Conservation (phyloP, 345 rosid species). For the Dimocarpus longan region DNA sequence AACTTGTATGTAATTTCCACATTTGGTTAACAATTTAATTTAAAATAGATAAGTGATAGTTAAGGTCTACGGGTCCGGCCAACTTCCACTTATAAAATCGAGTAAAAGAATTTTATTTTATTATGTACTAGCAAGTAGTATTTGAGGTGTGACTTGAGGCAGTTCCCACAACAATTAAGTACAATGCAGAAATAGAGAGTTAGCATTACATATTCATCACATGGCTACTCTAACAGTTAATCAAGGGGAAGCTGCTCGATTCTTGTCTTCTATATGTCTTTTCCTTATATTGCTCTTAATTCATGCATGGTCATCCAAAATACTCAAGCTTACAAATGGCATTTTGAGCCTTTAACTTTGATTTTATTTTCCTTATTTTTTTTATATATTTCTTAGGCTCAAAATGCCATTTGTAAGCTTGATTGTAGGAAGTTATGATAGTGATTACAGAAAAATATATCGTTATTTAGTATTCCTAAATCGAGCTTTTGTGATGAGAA, state of each 20-base stretch:
- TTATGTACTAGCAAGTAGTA: background rate
- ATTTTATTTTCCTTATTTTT: background rate
- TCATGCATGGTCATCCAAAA: background rate
- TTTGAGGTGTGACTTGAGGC: background rate
- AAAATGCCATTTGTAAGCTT: too few species aligned
- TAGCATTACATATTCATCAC: too few species aligned
- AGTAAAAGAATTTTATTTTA: background rate
- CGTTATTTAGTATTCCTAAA: too few species aligned
- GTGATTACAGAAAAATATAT: too few species aligned
- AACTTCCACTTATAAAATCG: background rate
- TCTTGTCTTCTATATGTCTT: too few species aligned
- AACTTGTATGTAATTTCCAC: too few species aligned
- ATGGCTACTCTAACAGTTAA: background rate
- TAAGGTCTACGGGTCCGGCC: background rate
- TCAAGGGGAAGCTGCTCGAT: slow-evolving; percentile 10
- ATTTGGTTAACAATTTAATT: too few species aligned
- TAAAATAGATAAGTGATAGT: too few species aligned
- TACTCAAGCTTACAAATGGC: background rate
- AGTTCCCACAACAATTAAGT: too few species aligned
- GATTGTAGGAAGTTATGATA: too few species aligned
- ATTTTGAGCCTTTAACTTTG: background rate
- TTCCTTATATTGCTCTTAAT: background rate
- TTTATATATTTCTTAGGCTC: background rate
- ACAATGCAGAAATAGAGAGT: too few species aligned
- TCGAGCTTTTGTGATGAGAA: too few species aligned